A percentile compares a stretch with the other conserved stretches of the same genome.
These are phyloP conservation scores for Austroboletus olivaceoglutinosus DNA, from an alignment of 1,284 basidiomycete species.

Conservation along the genomic window DNA sequence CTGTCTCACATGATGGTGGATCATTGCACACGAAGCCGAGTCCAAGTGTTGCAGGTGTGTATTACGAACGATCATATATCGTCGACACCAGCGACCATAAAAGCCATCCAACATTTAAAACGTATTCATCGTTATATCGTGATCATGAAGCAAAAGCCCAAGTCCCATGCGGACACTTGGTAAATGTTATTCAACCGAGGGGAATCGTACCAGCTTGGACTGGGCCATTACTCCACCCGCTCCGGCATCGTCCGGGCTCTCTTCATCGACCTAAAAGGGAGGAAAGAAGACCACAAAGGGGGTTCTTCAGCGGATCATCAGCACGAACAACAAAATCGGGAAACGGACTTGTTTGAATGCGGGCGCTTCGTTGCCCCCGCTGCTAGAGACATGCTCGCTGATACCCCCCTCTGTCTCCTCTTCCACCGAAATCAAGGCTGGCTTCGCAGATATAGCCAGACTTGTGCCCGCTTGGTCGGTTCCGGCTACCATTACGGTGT, in stretches of 20 bases:
- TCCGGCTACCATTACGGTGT: not conserved
- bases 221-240: not conserved
- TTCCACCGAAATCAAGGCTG: not conserved
- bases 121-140: too few relatives aligned
- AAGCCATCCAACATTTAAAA: not conserved
- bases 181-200: constrained; percentile 39
- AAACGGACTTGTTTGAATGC: constrained; percentile 24
- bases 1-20: too few relatives aligned
- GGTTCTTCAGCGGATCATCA: constrained; percentile 16
- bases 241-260: not conserved
- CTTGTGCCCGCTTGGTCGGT: not conserved
- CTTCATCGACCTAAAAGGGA: constrained; percentile 11
- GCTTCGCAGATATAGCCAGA: not conserved
- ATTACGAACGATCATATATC: not conserved
- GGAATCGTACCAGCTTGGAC: constrained; percentile 27
- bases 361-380: not conserved
- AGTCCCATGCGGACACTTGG: constrained; percentile 9
- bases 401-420: not conserved
- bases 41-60: too few relatives aligned
- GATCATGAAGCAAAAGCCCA: not conserved
- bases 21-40: too few relatives aligned
- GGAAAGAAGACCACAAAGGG: constrained; percentile 2
- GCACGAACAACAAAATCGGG: not conserved
- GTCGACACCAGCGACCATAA: not conserved
- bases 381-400: not conserved